These are phyloP conservation scores for Schoenoplectus tabernaemontani DNA, from an alignment of 202 grass and related monocot genomes.

Conservation along the genomic window DNA sequence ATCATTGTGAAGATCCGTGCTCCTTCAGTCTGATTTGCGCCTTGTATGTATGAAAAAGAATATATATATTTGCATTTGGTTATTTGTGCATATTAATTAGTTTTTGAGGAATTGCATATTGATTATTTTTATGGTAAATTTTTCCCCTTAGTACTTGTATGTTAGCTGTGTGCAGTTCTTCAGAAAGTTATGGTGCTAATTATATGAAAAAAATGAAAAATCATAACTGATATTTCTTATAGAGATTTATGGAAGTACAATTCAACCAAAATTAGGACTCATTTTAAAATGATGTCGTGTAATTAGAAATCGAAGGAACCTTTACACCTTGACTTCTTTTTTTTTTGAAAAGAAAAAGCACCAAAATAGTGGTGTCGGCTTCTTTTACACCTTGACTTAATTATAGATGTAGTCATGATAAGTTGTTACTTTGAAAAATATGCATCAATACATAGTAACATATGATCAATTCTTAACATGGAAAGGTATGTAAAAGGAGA, in stretches of 20 bases:
- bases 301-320: neutral
- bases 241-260: too few species aligned
- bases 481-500: neutral
- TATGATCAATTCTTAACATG: neutral
- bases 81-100: neutral
- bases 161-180: neutral
- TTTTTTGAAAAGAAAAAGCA: too few species aligned
- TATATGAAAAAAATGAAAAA: too few species aligned
- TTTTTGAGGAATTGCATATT: neutral
- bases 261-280: too few species aligned
- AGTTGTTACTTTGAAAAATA: too few species aligned
- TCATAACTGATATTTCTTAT: too few species aligned
- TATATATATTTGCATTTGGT: too few species aligned
- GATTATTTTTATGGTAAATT: neutral
- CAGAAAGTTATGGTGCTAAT: too few species aligned
- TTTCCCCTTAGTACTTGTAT: neutral
- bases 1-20: slow-evolving; percentile 66
- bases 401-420: too few species aligned
- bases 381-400: neutral
- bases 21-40: slow-evolving; percentile 18
- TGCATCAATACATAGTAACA: neutral
- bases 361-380: too few species aligned
- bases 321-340: too few species aligned
- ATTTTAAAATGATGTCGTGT: too few species aligned
- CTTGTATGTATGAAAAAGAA: slow-evolving; percentile 18